Evolutionary conservation across 2,329 filamentous ascomycete species (phyloP).

Genomic region (Monosporascus sp.): DNA sequence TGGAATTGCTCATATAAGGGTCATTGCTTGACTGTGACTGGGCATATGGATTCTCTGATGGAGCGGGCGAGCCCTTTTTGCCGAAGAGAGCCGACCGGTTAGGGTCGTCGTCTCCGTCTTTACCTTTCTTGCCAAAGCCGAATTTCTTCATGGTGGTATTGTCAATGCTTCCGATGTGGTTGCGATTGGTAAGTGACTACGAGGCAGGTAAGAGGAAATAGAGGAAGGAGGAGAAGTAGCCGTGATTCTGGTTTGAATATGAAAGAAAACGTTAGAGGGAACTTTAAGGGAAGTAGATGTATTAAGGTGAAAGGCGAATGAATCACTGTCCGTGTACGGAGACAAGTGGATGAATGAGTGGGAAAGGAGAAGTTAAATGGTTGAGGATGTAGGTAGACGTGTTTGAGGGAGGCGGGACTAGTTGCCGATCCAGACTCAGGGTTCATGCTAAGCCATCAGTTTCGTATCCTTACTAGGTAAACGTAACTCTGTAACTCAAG

Average conservation of each 20-base stretch:
- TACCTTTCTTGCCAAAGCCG: slow-evolving; percentile 51
- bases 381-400: not conserved
- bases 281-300: not conserved
- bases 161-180: slow-evolving; percentile 1
- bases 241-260: not conserved
- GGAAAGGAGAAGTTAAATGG: not conserved
- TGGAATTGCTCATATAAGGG: slow-evolving; percentile 47
- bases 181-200: not conserved
- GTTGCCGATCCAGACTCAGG: not conserved
- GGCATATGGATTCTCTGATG: slow-evolving; percentile 54
- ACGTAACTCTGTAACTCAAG: not conserved
- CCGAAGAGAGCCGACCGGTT: slow-evolving; percentile 48
- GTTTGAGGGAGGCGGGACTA: not conserved
- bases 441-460: not conserved
- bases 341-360: not conserved
- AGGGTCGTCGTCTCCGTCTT: slow-evolving; percentile 42
- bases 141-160: slow-evolving; percentile 52
- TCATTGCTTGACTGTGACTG: slow-evolving; percentile 42
- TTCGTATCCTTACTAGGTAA: not conserved
- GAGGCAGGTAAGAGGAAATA: not conserved
- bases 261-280: not conserved
- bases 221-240: not conserved
- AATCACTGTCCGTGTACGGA: not conserved
- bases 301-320: not conserved
- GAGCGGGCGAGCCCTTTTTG: slow-evolving; percentile 46